These are phyloP conservation scores for Lipomyces yamadae DNA, from an alignment of 805 yeast genomes.

Conservation along the genomic window DNA sequence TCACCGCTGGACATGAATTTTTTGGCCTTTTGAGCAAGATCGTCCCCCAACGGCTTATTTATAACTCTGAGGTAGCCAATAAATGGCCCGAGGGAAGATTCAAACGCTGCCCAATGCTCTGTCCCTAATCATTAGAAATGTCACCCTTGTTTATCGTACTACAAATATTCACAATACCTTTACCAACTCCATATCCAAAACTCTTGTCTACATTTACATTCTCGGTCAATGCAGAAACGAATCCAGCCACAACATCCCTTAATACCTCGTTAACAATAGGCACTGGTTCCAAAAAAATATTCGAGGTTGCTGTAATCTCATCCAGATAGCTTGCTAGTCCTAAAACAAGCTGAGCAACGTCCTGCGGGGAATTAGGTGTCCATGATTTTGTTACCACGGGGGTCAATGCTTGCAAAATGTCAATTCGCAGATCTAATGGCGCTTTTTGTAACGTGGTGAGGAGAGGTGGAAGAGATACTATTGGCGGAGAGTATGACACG, in stretches of 20 bases:
- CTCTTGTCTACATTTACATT: background rate
- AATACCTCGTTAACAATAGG: conserved; percentile 10
- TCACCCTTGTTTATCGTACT: background rate
- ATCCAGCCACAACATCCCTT: conserved; percentile 20
- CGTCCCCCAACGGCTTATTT: conserved; percentile 21
- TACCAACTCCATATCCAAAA: background rate
- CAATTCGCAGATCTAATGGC: conserved; percentile 4
- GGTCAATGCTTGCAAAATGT: conserved; percentile 20
- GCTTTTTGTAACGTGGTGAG: conserved; percentile 7
- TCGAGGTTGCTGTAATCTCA: background rate
- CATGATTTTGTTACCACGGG: conserved; percentile 5
- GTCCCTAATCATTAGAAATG: background rate
- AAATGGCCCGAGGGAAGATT: conserved; percentile 11
- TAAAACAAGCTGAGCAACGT: background rate
- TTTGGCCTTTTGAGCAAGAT: conserved; percentile 1
- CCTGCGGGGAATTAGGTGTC: conserved; percentile 2
- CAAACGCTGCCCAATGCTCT: conserved; percentile 14
- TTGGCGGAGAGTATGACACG: conserved; percentile 8
- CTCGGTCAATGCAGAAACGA: conserved; percentile 10
- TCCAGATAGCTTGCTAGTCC: background rate
- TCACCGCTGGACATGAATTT: background rate
- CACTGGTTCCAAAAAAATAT: background rate
- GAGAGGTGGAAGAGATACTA: conserved; percentile 18
- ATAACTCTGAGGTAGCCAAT: conserved; percentile 14
- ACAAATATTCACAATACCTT: background rate